A percentile compares a stretch with the other conserved stretches of the same genome.
phyloP scores from a whole-genome alignment of 164 flowering plant genomes.

The Vitis rupestris region DNA sequence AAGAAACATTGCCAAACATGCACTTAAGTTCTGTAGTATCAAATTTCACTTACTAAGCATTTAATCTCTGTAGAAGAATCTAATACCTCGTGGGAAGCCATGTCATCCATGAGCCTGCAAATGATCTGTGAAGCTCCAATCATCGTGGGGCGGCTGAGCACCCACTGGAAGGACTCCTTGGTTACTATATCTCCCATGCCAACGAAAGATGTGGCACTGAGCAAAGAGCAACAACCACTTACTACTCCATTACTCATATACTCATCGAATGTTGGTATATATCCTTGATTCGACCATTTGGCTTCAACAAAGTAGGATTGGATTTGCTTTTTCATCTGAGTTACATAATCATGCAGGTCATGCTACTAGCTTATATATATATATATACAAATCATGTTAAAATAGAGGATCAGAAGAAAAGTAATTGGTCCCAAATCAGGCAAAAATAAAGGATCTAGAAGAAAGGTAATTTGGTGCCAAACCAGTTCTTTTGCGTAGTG shows the following conservation, averaged over 20 bases:
- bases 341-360: too few species aligned
- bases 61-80: neutral
- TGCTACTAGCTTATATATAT: too few species aligned
- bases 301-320: conserved; percentile 2
- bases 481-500: conserved; percentile 25
- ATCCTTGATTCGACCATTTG: neutral
- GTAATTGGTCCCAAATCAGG: too few species aligned
- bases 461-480: neutral
- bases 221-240: neutral
- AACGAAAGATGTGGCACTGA: neutral
- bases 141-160: neutral
- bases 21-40: too few species aligned
- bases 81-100: conserved; percentile 6
- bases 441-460: too few species aligned
- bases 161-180: conserved; percentile 3
- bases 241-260: neutral
- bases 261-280: neutral
- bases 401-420: too few species aligned
- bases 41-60: too few species aligned
- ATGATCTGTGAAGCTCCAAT: neutral
- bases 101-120: conserved; percentile 7
- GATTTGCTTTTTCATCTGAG: neutral
- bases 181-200: conserved; percentile 11
- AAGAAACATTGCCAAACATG: too few species aligned
- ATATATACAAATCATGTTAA: too few species aligned